Evolutionary conservation across 495 filamentous ascomycete genomes (phyloP).

Genomic region (Parmelia sp.): DNA sequence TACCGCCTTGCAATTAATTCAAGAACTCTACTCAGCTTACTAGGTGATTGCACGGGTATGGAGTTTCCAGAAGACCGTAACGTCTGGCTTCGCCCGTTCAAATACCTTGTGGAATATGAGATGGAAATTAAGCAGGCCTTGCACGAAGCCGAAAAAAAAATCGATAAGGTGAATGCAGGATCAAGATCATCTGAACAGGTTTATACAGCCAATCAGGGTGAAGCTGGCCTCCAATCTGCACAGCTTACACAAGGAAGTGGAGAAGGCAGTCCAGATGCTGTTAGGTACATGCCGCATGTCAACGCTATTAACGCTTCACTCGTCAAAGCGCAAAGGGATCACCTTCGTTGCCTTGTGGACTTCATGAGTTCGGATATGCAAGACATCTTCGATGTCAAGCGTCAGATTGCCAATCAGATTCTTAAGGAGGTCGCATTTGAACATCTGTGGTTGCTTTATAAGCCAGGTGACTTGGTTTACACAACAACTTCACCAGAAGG

Average conservation of each 20-base stretch:
- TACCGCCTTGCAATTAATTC: constrained; percentile 6
- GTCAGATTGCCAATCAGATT: constrained; percentile 10
- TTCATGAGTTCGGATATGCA: constrained; percentile 30
- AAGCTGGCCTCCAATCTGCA: not conserved
- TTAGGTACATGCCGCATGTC: not conserved
- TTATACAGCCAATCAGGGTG: not conserved
- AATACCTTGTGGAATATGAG: constrained; percentile 11
- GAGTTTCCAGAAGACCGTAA: not conserved
- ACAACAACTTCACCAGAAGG: not conserved
- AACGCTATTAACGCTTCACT: not conserved
- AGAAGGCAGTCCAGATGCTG: not conserved
- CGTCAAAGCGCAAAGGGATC: not conserved
- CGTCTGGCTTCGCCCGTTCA: constrained; percentile 10
- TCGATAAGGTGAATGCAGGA: not conserved
- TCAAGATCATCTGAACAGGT: not conserved
- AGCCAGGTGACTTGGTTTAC: constrained; percentile 31
- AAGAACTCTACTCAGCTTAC: not conserved
- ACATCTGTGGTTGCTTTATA: constrained; percentile 39
- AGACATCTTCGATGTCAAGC: constrained; percentile 7
- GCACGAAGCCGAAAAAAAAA: not conserved
- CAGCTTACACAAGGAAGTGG: not conserved
- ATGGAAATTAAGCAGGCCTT: not conserved
- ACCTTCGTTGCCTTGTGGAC: constrained; percentile 27
- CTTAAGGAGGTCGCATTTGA: constrained; percentile 29
- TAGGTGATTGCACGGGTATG: not conserved